These are phyloP conservation scores for Lachnellula arida DNA, from an alignment of 2,329 filamentous ascomycete species.

Conservation along the genomic window DNA sequence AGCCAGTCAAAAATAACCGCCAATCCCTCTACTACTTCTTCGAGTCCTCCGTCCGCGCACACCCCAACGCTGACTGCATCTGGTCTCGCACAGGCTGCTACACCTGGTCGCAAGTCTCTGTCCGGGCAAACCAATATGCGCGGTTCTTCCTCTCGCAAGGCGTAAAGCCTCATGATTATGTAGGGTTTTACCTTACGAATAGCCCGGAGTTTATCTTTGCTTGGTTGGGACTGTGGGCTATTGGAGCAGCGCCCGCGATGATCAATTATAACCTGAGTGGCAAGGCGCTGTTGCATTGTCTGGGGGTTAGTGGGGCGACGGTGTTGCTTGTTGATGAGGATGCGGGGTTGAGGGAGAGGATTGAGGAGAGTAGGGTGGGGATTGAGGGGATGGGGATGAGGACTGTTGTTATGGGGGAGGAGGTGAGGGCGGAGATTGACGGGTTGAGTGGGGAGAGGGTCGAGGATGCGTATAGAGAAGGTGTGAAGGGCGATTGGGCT, in stretches of 20 bases:
- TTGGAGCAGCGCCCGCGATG: conserved; percentile 64
- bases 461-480: conserved; percentile 49
- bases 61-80: conserved; percentile 53
- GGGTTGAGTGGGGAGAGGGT: conserved; percentile 46
- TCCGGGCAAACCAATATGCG: conserved; percentile 55
- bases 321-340: conserved; percentile 57
- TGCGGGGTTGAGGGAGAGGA: conserved; percentile 46
- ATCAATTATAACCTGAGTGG: conserved; percentile 67
- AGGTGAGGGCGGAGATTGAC: conserved; percentile 43
- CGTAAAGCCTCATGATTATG: conserved; percentile 54
- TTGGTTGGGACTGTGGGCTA: conserved; percentile 59
- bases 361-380: conserved; percentile 53
- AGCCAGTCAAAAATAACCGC: conserved; percentile 45
- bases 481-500: conserved; percentile 48
- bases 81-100: conserved; percentile 62
- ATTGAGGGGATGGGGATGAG: conserved; percentile 48
- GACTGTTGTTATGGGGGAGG: conserved; percentile 48
- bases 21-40: conserved; percentile 63
- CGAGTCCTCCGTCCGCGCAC: conserved; percentile 48
- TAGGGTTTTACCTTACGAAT: conserved; percentile 64
- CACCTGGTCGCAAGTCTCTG: conserved; percentile 53
- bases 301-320: conserved; percentile 52
- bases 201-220: conserved; percentile 62
- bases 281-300: conserved; percentile 60
- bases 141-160: conserved; percentile 57